Evolutionary conservation across 768 basidiomycete genomes (phyloP), one percentile per base, ranked within the genome.

Genomic region (Russula abietina): DNA sequence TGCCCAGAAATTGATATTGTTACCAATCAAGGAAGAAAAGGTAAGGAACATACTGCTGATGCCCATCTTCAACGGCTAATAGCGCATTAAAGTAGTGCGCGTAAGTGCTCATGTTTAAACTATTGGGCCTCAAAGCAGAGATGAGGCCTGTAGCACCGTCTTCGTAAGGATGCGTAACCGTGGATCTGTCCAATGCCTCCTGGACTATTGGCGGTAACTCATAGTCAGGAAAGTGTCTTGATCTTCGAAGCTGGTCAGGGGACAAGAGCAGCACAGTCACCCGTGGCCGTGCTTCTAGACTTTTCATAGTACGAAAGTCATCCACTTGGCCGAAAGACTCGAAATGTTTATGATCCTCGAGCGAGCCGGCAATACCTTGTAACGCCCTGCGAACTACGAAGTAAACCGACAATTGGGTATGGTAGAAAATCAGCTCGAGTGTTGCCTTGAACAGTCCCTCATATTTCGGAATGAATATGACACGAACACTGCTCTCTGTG

Each of bases 31-130:
- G 41, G 12, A 2, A 9, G 6, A n/a, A 33, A 36, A 7, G 4
- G 6, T 32, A n/a, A 33, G 71, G 71, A 9, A 84, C 79, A 33
- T 73, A 67, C 70, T 85, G 83, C 11, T 86, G 84, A 17, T 78
- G 76, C 14, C 78, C 77, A 46, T 74, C 72, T 32, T 65, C 56
- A 9, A 67, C 36, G 22, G 38, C 54, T 6, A 67, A 17, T 19
- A 64, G 32, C 1, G 62, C 53, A 24, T 55, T 55, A 46, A 64
- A 64, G 32, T 51, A 60, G 24, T 50, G 38, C 7, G 46, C 46
- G 16, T 60, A 60, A 12, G 62, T 64, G 22, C 51, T 33, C 48
- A 60, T 60, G 51, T 6, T 55, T 10, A 64, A 32, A 6, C 5
- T 22, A 22, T 10, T 16, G 28, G 62, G 58, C n/a, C 12, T 26